Evolutionary conservation across 2,329 filamentous ascomycete species (phyloP).

Genomic region (Pseudocercospora eumusae): DNA sequence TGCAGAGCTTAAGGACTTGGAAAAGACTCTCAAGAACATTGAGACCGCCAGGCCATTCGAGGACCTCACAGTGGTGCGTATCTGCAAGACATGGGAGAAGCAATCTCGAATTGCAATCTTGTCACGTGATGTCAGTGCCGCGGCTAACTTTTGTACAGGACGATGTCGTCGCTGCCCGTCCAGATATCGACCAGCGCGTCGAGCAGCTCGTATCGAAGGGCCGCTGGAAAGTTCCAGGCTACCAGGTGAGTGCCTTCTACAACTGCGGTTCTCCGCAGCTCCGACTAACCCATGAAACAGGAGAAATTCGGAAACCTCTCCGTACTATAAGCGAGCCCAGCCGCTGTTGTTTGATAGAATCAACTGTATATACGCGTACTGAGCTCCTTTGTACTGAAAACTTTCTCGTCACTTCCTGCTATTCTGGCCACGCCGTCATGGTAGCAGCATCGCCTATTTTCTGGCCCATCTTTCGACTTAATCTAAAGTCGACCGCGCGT

Average conservation of each 20-base stretch:
- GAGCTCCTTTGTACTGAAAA: conserved; percentile 23
- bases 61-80: conserved; percentile 92
- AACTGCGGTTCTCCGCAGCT: neutral
- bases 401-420: neutral
- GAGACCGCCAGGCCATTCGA: conserved; percentile 94
- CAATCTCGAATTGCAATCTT: neutral
- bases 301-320: conserved; percentile 99
- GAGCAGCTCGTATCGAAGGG: conserved; percentile 93
- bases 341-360: conserved; percentile 29
- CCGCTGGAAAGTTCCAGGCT: conserved; percentile 96
- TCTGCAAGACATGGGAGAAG: conserved; percentile 7
- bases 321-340: conserved; percentile 68
- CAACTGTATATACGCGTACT: conserved; percentile 32
- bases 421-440: neutral
- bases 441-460: neutral
- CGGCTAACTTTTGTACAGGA: conserved; percentile 60
- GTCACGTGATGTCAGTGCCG: conserved; percentile 31
- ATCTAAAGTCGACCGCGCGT: neutral
- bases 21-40: conserved; percentile 95
- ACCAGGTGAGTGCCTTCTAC: conserved; percentile 74
- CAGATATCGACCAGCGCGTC: conserved; percentile 97
- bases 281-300: conserved; percentile 52
- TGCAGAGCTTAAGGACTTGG: conserved; percentile 87
- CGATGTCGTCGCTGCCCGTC: conserved; percentile 89
- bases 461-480: neutral